Evolutionary conservation across 2,329 filamentous ascomycete species (phyloP), one percentile per base, ranked within the genome.

Genomic region (Colletotrichum sp.): DNA sequence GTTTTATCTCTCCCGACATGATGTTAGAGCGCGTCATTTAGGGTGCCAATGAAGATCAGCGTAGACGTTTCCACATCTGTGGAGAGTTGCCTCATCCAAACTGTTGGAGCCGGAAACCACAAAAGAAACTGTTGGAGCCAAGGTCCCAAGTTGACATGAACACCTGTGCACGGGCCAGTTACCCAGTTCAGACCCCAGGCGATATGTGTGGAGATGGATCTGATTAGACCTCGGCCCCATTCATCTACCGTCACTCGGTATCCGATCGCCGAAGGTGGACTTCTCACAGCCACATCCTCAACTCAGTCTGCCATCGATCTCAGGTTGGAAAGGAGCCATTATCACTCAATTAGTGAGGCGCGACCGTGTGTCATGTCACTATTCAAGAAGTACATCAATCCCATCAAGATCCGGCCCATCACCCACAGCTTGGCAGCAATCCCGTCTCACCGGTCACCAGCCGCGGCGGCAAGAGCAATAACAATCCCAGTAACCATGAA

Each of bases 401-500:
- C 27, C 27, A 34, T 52, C n/a, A 52, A 57, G 13, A 16, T 27
- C 34, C 34, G 34, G 30, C 25, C n/a, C 25, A 8, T 39, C 11
- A 15, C n/a, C 30, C 52, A 55, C 32, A 57, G 12, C 30, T 61
- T 69, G 25, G 32, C 68, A n/a, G 30, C 34, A 16, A 12, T 39
- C 62, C 13, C 62, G n/a, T 13, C 13, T 15, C 39, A 36, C 34
- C 59, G 59, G 25, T 52, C 44, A 25, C 44, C 44, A 52, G 44
- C 44, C 44, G 44, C 44, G 9, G 34, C 36, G 8, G 44, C 66
- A n/a, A n/a, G 16, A 29, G 29, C 34, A 25, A 19, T 29, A 19
- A 39, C 30, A 55, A 19, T 49, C 57, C 30, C 66, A 19, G 16
- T 34, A 62, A 34, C 22, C 11, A 78, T 78, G 77, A 75, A 70